Conservation (phyloP, 2,329 filamentous ascomycete genomes). For the Pseudogymnoascus sp. region DNA sequence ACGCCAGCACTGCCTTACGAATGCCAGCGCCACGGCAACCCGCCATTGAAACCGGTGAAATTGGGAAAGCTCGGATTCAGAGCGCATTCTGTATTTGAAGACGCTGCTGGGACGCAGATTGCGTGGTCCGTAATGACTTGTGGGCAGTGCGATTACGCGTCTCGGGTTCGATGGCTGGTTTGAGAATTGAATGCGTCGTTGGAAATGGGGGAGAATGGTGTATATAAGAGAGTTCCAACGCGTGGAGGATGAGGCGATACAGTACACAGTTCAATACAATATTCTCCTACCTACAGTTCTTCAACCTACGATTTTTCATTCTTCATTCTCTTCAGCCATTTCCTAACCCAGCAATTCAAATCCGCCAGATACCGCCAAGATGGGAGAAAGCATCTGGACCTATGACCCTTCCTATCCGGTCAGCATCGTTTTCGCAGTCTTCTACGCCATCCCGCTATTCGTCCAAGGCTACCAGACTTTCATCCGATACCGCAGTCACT, state of each 20-base stretch:
- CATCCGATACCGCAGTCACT: conserved; percentile 36
- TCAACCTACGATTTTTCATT: not conserved
- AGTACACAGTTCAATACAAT: not conserved
- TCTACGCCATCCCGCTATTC: conserved; percentile 35
- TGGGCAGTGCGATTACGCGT: not conserved
- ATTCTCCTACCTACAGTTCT: not conserved
- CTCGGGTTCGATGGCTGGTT: not conserved
- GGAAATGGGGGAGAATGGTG: not conserved
- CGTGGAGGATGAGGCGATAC: not conserved
- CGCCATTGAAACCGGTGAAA: not conserved
- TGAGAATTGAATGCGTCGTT: not conserved
- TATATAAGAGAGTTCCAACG: not conserved
- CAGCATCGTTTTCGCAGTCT: conserved; percentile 35
- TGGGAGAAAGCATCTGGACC: conserved; percentile 32
- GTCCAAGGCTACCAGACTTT: conserved; percentile 36
- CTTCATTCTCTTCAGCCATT: not conserved
- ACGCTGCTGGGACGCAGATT: not conserved
- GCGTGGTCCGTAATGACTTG: not conserved
- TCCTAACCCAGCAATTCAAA: not conserved
- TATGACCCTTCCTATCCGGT: conserved; percentile 39
- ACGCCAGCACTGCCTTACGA: not conserved
- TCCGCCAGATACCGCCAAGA: not conserved
- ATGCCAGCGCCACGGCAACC: not conserved
- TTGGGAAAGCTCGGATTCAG: not conserved
- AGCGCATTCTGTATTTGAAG: conserved; percentile 7